Conservation (phyloP, 2,329 filamentous ascomycete genomes). For the Fusarium sulawesiense region DNA sequence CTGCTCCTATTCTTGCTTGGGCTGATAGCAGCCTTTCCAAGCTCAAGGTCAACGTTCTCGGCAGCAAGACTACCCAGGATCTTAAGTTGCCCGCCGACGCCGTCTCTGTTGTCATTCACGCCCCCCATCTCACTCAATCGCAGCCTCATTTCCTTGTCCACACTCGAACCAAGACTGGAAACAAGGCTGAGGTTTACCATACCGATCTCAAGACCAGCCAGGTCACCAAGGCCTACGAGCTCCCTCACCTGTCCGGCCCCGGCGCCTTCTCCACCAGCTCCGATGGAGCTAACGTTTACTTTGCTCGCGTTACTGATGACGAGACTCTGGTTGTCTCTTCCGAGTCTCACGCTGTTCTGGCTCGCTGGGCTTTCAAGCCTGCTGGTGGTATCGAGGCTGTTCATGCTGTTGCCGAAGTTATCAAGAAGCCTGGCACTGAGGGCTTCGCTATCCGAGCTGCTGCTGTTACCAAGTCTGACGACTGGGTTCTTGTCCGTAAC, state of each 20-base stretch:
- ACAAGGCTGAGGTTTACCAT: constrained; percentile 89
- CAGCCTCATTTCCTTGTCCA: constrained; percentile 88
- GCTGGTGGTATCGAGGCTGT: constrained; percentile 60
- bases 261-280: constrained; percentile 85
- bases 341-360: constrained; percentile 78
- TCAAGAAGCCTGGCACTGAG: constrained; percentile 72
- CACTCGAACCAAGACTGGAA: constrained; percentile 74
- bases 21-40: constrained; percentile 70
- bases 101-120: constrained; percentile 73
- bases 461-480: constrained; percentile 71
- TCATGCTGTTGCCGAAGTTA: constrained; percentile 83
- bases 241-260: constrained; percentile 75
- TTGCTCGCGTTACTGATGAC: constrained; percentile 81
- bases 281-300: constrained; percentile 84
- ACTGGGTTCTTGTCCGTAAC: constrained; percentile 88
- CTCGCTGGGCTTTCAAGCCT: constrained; percentile 74
- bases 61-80: constrained; percentile 67
- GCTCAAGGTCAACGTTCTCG: constrained; percentile 78
- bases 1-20: constrained; percentile 81
- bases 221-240: constrained; percentile 81
- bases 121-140: constrained; percentile 77
- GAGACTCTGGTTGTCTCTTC: constrained; percentile 82
- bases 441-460: constrained; percentile 84
- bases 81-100: constrained; percentile 62
- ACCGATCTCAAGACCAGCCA: constrained; percentile 76